phyloP scores from a whole-genome alignment of 2,329 filamentous ascomycete genomes.

The Cordyceps tenuipes region DNA sequence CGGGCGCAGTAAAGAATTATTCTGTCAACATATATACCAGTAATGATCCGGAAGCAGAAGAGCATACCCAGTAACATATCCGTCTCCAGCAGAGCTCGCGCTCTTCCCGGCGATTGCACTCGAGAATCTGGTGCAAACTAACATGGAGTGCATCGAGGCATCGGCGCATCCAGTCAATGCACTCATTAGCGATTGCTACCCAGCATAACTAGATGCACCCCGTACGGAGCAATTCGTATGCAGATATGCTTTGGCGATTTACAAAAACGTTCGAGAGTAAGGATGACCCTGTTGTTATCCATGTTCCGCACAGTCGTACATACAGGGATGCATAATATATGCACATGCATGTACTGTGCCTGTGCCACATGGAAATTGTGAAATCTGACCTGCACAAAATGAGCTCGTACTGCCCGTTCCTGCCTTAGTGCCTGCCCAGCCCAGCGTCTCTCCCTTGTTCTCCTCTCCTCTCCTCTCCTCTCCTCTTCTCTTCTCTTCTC shows the following conservation, averaged over 20 bases:
- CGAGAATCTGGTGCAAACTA: neutral
- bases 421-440: constrained; percentile 1
- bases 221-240: neutral
- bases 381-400: neutral
- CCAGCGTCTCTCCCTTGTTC: neutral
- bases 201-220: neutral
- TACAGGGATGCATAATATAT: neutral
- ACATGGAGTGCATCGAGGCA: neutral
- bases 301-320: neutral
- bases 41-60: too few relatives aligned
- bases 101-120: neutral
- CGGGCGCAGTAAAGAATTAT: too few relatives aligned
- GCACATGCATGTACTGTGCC: neutral
- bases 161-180: neutral
- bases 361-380: neutral
- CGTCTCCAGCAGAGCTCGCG: too few relatives aligned
- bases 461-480: neutral
- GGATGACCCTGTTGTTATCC: neutral
- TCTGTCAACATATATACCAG: too few relatives aligned
- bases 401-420: neutral
- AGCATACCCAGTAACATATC: too few relatives aligned
- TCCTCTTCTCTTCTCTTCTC: neutral
- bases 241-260: too few relatives aligned
- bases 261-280: neutral
- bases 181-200: neutral